These are phyloP conservation scores for Globisporangium solare DNA, from an alignment of 352 stramenopile genomes.

Conservation along the genomic window DNA sequence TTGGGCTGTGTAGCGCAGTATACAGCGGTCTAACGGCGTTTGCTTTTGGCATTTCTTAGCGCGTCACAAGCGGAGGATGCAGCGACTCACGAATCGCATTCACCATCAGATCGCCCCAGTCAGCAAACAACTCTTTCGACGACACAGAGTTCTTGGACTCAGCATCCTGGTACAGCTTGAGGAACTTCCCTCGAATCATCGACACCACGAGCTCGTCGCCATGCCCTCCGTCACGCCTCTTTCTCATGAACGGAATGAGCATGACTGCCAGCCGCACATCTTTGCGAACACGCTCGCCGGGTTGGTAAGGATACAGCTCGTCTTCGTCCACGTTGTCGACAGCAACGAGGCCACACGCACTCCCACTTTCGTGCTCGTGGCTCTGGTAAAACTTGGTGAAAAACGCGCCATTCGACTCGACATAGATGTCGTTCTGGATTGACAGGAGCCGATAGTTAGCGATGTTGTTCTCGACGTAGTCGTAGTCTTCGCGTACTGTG, in stretches of 20 bases:
- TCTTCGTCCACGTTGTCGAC: slow-evolving; percentile 4
- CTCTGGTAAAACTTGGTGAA: slow-evolving; percentile 2
- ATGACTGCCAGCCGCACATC: slow-evolving; percentile 1
- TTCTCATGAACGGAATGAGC: background rate
- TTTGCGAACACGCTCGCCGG: slow-evolving; percentile 4
- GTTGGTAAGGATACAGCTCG: slow-evolving; percentile 2
- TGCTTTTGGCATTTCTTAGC: too few relatives aligned
- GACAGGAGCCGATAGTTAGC: slow-evolving; percentile 31
- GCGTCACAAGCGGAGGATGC: background rate
- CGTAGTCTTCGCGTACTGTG: slow-evolving; percentile 46
- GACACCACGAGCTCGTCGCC: slow-evolving; percentile 3
- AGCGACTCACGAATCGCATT: background rate
- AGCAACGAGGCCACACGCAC: background rate
- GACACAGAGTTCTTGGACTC: too few relatives aligned
- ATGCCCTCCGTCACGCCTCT: background rate
- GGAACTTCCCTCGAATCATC: background rate
- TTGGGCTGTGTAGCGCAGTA: too few relatives aligned
- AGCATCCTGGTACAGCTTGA: background rate
- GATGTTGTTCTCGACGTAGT: slow-evolving; percentile 26
- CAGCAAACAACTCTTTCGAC: background rate
- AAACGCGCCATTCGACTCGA: slow-evolving; percentile 1
- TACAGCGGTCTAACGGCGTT: too few relatives aligned
- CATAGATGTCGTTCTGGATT: background rate
- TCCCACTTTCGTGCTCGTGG: background rate
- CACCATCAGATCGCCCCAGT: background rate